A percentile compares a stretch with the other conserved stretches of the same genome.
phyloP scores from a whole-genome alignment of 768 basidiomycete genomes.

The Kockovaella imperatae region DNA sequence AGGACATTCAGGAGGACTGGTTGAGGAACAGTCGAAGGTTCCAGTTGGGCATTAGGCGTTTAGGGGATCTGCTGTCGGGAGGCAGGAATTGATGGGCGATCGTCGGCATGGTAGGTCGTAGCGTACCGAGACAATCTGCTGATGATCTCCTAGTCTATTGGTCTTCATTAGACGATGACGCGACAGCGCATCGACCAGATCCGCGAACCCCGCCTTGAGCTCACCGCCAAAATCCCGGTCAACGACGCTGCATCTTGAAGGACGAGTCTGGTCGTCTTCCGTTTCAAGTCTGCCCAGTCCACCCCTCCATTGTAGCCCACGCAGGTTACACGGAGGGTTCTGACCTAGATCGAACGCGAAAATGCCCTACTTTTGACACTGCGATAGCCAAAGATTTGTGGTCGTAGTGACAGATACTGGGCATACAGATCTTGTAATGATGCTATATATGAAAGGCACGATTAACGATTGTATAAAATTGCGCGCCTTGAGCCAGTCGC shows the following conservation, averaged over 20 bases:
- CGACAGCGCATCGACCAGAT: too few relatives aligned
- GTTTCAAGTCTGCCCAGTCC: too few relatives aligned
- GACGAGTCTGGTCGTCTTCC: too few relatives aligned
- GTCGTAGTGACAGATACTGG: conserved; percentile 43
- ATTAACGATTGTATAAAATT: not conserved
- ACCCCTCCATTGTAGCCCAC: not conserved
- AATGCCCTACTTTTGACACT: conserved; percentile 37
- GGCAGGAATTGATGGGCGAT: conserved; percentile 4
- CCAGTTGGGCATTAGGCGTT: conserved; percentile 15
- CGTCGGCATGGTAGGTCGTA: too few relatives aligned
- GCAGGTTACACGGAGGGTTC: not conserved
- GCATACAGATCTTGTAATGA: conserved; percentile 18
- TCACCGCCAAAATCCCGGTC: too few relatives aligned
- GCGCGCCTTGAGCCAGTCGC: too few relatives aligned
- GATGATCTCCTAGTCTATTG: too few relatives aligned
- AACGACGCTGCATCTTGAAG: too few relatives aligned
- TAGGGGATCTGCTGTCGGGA: conserved; percentile 35
- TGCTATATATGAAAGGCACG: not conserved
- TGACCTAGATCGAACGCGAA: conserved; percentile 5
- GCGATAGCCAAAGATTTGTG: conserved; percentile 27
- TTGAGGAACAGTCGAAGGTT: conserved; percentile 25
- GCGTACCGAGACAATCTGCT: too few relatives aligned
- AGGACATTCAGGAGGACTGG: conserved; percentile 27
- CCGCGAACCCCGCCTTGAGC: too few relatives aligned
- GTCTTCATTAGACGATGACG: too few relatives aligned